A percentile compares a stretch with the other conserved stretches of the same genome.
Conservation (phyloP, 1,284 basidiomycete genomes). For the Phellinidium pouzarii region DNA sequence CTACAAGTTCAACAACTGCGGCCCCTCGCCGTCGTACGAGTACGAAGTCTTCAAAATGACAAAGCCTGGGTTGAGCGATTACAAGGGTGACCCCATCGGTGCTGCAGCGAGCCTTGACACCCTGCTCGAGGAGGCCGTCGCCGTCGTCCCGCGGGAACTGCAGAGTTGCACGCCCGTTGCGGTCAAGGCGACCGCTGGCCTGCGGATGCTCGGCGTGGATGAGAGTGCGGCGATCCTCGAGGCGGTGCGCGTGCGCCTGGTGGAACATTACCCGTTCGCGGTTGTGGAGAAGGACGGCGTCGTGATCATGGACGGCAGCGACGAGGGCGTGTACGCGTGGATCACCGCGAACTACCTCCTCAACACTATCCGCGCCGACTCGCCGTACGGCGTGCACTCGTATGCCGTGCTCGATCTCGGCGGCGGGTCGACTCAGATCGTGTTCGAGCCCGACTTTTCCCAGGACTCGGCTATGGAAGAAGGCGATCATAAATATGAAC, state of each 20-base stretch:
- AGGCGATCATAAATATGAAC: conserved; percentile 91
- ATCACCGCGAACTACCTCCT: conserved; percentile 95
- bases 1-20: conserved; percentile 96
- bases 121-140: conserved; percentile 75
- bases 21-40: conserved; percentile 73
- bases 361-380: conserved; percentile 58
- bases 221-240: conserved; percentile 73
- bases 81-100: conserved; percentile 46
- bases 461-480: conserved; percentile 53
- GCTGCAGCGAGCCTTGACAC: conserved; percentile 81
- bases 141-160: conserved; percentile 67
- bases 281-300: conserved; percentile 61
- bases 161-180: conserved; percentile 80
- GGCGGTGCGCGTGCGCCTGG: conserved; percentile 65
- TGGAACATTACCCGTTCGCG: conserved; percentile 68
- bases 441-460: conserved; percentile 81
- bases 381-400: conserved; percentile 46
- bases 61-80: conserved; percentile 78
- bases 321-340: conserved; percentile 98
- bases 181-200: conserved; percentile 93
- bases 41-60: conserved; percentile 90
- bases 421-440: conserved; percentile 96
- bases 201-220: conserved; percentile 66
- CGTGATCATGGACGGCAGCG: conserved; percentile 91
- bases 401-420: conserved; percentile 95